Conservation (phyloP, 192 early-diverging fungal species). For the Backusella mclennaniae region DNA sequence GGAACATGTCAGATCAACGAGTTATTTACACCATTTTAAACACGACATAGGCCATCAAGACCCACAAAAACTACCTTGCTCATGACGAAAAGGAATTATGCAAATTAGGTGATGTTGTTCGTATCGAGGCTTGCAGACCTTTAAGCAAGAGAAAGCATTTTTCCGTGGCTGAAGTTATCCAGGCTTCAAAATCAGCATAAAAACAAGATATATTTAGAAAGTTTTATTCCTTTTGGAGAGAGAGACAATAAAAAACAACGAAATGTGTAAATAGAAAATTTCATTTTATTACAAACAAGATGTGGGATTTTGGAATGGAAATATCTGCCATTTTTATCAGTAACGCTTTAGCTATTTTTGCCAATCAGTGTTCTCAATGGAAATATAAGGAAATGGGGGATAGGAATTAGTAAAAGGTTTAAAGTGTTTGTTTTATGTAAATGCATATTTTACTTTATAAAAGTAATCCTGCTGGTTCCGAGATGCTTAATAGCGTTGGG, state of each 20-base stretch:
- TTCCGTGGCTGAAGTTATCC: slow-evolving; percentile 80
- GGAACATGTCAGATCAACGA: neutral
- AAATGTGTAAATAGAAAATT: slow-evolving; percentile 1
- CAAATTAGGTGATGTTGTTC: slow-evolving; percentile 86
- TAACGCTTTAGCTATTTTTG: too few species aligned
- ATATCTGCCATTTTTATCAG: neutral
- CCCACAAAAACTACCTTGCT: slow-evolving; percentile 84
- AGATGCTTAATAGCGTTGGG: too few species aligned
- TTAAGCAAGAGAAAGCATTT: slow-evolving; percentile 88
- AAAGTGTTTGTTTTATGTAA: too few species aligned
- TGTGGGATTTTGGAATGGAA: neutral
- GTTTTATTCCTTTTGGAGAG: neutral
- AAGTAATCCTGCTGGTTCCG: neutral
- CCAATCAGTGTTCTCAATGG: too few species aligned
- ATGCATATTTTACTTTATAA: neutral
- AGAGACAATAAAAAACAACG: neutral
- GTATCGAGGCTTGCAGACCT: slow-evolving; percentile 87
- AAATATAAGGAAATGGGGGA: too few species aligned
- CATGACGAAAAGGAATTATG: slow-evolving; percentile 84
- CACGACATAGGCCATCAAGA: slow-evolving; percentile 62
- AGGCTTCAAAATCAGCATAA: slow-evolving; percentile 19
- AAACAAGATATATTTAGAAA: neutral
- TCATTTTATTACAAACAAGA: neutral
- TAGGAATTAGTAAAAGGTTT: too few species aligned
- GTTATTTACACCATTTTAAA: neutral